A percentile compares a stretch with the other conserved stretches of the same genome.
Conservation (phyloP, 306 rosid species). For the Sicyos baderoa region DNA sequence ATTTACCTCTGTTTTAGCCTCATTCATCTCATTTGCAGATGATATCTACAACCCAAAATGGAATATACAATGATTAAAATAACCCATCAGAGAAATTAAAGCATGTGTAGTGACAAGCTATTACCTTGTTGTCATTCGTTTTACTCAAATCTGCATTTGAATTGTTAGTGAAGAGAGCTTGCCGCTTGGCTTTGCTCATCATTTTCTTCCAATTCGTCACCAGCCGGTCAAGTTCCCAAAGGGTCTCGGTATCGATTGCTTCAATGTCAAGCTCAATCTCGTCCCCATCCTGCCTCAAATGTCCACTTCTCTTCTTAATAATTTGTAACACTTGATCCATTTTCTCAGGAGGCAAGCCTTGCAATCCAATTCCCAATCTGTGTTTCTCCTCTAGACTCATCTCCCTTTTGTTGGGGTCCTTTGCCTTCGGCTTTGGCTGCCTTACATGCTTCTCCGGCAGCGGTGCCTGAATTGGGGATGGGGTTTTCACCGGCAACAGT, state of each 20-base stretch:
- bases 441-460: slow-evolving; percentile 61
- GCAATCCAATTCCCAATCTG: slow-evolving; percentile 74
- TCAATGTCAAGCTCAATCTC: slow-evolving; percentile 97
- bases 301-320: slow-evolving; percentile 77
- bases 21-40: slow-evolving; percentile 37
- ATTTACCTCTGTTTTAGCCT: slow-evolving; percentile 40
- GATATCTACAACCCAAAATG: slow-evolving; percentile 30
- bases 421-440: slow-evolving; percentile 92
- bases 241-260: slow-evolving; percentile 84
- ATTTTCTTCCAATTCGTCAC: slow-evolving; percentile 85
- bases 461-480: slow-evolving; percentile 49
- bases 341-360: slow-evolving; percentile 80
- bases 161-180: slow-evolving; percentile 47
- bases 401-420: slow-evolving; percentile 84
- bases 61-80: not conserved
- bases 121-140: slow-evolving; percentile 60
- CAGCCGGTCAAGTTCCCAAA: slow-evolving; percentile 96
- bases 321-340: slow-evolving; percentile 97
- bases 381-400: slow-evolving; percentile 93
- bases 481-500: slow-evolving; percentile 60
- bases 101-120: not conserved
- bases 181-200: slow-evolving; percentile 89
- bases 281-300: slow-evolving; percentile 91
- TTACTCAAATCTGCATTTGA: slow-evolving; percentile 27
- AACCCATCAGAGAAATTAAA: not conserved